Evolutionary conservation across 768 basidiomycete genomes (phyloP).

Genomic region (Scleroderma bovista): DNA sequence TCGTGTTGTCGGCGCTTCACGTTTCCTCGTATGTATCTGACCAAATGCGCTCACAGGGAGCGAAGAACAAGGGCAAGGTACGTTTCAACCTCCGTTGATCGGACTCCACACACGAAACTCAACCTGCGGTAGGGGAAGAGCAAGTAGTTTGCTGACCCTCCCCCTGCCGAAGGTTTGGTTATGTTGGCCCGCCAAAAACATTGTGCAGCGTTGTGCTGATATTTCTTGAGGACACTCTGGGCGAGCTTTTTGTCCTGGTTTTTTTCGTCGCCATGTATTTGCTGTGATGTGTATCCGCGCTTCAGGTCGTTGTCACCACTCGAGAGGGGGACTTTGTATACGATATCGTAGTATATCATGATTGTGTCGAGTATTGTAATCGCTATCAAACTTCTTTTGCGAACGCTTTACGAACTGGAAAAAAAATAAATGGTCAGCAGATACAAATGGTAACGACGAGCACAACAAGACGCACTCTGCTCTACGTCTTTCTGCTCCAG

Average conservation of each 20-base stretch:
- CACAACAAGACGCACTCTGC: conserved; percentile 27
- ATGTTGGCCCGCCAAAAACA: not conserved
- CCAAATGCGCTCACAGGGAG: not conserved
- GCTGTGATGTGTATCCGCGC: not conserved
- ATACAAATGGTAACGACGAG: not conserved
- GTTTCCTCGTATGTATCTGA: not conserved
- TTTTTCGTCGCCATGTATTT: not conserved
- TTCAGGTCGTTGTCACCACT: not conserved
- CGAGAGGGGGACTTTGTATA: not conserved
- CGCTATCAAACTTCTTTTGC: not conserved
- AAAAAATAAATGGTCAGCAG: not conserved
- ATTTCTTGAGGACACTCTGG: not conserved
- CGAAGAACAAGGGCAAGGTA: not conserved
- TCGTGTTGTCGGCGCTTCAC: not conserved
- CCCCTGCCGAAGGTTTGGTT: conserved; percentile 1
- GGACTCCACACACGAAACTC: not conserved
- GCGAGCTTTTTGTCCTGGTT: not conserved
- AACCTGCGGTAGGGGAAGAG: conserved; percentile 1
- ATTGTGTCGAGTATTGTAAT: not conserved
- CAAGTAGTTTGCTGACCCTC: not conserved
- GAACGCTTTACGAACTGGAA: conserved; percentile 8
- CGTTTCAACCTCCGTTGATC: not conserved
- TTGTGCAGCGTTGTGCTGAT: not conserved
- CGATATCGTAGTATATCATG: no score
- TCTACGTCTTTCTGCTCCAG: conserved; percentile 37